Conservation (phyloP, 495 filamentous ascomycete species). For the Hypoxylon perforatum region DNA sequence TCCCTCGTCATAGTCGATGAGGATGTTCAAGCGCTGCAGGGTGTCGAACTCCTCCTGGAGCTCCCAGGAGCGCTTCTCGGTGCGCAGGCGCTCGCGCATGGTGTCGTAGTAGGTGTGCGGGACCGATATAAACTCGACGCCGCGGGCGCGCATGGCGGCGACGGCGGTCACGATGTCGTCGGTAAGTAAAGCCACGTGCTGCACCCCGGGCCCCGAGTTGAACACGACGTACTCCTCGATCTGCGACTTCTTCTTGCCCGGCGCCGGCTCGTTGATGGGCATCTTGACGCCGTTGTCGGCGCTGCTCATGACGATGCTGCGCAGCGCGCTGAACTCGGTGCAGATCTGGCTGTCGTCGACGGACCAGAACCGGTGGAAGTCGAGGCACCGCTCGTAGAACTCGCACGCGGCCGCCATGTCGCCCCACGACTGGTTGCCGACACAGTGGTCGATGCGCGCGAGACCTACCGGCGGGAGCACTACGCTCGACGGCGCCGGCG, state of each 20-base stretch:
- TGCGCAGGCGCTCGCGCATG: slow-evolving; percentile 73
- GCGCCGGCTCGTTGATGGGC: slow-evolving; percentile 96
- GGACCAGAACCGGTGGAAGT: slow-evolving; percentile 94
- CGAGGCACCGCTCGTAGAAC: slow-evolving; percentile 89
- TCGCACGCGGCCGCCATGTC: slow-evolving; percentile 86
- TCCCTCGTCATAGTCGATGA: slow-evolving; percentile 91
- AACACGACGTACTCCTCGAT: slow-evolving; percentile 94
- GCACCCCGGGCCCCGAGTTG: slow-evolving; percentile 85
- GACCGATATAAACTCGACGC: slow-evolving; percentile 89
- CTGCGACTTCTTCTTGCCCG: slow-evolving; percentile 84
- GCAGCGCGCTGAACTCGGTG: slow-evolving; percentile 88
- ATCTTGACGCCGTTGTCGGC: slow-evolving; percentile 85
- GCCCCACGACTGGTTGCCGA: slow-evolving; percentile 92
- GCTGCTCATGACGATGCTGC: slow-evolving; percentile 86
- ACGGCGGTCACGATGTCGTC: slow-evolving; percentile 80
- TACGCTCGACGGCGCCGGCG: slow-evolving; percentile 38
- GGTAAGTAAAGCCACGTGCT: slow-evolving; percentile 89
- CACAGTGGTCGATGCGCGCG: slow-evolving; percentile 87
- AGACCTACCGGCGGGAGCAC: slow-evolving; percentile 70
- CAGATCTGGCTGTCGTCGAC: slow-evolving; percentile 89
- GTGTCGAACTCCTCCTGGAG: slow-evolving; percentile 81
- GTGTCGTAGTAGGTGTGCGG: slow-evolving; percentile 84
- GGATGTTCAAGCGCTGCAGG: slow-evolving; percentile 77
- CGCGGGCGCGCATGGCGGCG: slow-evolving; percentile 75
- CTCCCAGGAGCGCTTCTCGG: slow-evolving; percentile 59